Evolutionary conservation across 140 eudicot species (phyloP).

Genomic region (Erigeron philadelphicus): DNA sequence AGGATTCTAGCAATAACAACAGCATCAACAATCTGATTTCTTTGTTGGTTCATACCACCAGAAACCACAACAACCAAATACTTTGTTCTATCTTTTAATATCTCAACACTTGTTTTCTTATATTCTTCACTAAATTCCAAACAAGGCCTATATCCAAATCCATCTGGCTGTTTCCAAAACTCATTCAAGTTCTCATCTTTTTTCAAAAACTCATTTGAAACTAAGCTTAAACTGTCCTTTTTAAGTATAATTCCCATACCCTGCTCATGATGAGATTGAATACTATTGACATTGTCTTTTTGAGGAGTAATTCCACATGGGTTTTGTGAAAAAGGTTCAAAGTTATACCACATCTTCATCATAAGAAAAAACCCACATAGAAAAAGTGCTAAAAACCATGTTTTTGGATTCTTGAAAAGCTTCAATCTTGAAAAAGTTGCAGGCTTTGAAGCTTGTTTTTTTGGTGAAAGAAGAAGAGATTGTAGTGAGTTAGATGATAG

Average conservation of each 20-base stretch:
- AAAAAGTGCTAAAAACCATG: slow-evolving; percentile 44
- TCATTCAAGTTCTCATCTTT: slow-evolving; percentile 33
- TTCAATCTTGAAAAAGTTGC: slow-evolving; percentile 26
- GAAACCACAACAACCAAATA: slow-evolving; percentile 89
- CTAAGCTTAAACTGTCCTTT: slow-evolving; percentile 24
- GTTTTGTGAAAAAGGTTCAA: slow-evolving; percentile 52
- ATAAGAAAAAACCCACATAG: slow-evolving; percentile 41
- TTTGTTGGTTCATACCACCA: slow-evolving; percentile 97
- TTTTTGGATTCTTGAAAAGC: slow-evolving; percentile 52
- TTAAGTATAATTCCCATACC: slow-evolving; percentile 23
- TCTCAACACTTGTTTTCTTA: slow-evolving; percentile 35
- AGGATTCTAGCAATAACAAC: slow-evolving; percentile 98
- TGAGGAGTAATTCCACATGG: slow-evolving; percentile 48
- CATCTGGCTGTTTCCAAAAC: slow-evolving; percentile 87
- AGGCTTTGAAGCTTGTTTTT: slow-evolving; percentile 38
- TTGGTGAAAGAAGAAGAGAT: slow-evolving; percentile 72
- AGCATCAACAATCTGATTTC: slow-evolving; percentile 98
- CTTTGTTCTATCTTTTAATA: slow-evolving; percentile 56
- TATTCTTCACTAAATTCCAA: slow-evolving; percentile 73
- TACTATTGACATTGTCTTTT: not conserved
- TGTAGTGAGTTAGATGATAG: slow-evolving; percentile 77
- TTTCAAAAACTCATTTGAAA: slow-evolving; percentile 41
- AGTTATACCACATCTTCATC: slow-evolving; percentile 49
- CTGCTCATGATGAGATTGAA: no score
- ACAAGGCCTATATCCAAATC: slow-evolving; percentile 74